These are phyloP conservation scores for Strigomonas culicis DNA, from an alignment of 208 protist genomes.

Conservation along the genomic window DNA sequence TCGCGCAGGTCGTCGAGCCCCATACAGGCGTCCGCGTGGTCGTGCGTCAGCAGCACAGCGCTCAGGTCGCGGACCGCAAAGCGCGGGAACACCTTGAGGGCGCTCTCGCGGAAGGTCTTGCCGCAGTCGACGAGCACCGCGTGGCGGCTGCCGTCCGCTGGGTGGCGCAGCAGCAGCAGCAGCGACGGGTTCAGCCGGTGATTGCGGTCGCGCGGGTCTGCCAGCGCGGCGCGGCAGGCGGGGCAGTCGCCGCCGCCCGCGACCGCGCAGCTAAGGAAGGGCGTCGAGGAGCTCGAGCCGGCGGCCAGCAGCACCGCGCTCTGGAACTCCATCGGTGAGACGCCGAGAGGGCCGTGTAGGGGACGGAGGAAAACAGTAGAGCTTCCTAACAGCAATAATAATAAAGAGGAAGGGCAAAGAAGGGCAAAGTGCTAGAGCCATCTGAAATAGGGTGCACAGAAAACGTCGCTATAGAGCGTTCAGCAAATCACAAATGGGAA, in stretches of 20 bases:
- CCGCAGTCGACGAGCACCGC: constrained; percentile 70
- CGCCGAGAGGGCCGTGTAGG: background rate
- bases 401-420: constrained; percentile 13
- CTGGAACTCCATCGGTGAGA: constrained; percentile 50
- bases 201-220: constrained; percentile 22
- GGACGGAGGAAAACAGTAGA: constrained; percentile 9
- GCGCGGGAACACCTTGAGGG: constrained; percentile 41
- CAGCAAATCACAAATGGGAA: background rate
- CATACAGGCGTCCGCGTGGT: constrained; percentile 66
- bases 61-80: constrained; percentile 38
- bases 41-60: constrained; percentile 70
- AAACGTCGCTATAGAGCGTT: too few relatives aligned
- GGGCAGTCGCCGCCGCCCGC: constrained; percentile 23
- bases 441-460: too few relatives aligned
- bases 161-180: constrained; percentile 52
- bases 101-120: constrained; percentile 69
- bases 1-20: constrained; percentile 80
- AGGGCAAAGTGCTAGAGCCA: too few relatives aligned
- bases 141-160: constrained; percentile 31
- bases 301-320: constrained; percentile 46
- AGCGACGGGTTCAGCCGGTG: constrained; percentile 52
- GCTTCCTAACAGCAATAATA: constrained; percentile 11
- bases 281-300: constrained; percentile 55
- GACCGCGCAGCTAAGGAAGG: constrained; percentile 34
- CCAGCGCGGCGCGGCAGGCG: constrained; percentile 32